Conservation (phyloP, 805 yeast species). For the Hanseniaspora guilliermondii region DNA sequence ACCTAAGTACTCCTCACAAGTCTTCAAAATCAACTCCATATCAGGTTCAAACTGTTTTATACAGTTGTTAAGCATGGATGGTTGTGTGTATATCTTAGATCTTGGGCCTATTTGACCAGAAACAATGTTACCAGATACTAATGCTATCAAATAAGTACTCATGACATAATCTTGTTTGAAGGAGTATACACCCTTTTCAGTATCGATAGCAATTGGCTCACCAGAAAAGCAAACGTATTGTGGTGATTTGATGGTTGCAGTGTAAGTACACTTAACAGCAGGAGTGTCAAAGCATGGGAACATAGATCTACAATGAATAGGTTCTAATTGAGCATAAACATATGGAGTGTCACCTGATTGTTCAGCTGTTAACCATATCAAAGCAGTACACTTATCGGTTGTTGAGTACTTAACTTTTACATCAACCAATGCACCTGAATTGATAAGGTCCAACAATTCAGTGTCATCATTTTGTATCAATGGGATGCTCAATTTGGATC, state of each 20-base stretch:
- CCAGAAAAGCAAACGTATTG: slow-evolving; percentile 70
- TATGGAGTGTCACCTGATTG: slow-evolving; percentile 60
- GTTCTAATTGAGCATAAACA: slow-evolving; percentile 80
- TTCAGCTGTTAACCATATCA: slow-evolving; percentile 68
- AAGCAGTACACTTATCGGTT: slow-evolving; percentile 65
- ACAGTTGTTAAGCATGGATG: slow-evolving; percentile 51
- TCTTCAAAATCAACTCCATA: slow-evolving; percentile 62
- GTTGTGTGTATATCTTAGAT: slow-evolving; percentile 71
- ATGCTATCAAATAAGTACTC: slow-evolving; percentile 70
- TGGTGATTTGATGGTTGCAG: slow-evolving; percentile 47
- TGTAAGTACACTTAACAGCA: slow-evolving; percentile 55
- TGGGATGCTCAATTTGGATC: slow-evolving; percentile 39
- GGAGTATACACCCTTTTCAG: slow-evolving; percentile 27
- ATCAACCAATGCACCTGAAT: slow-evolving; percentile 15
- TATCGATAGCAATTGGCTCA: slow-evolving; percentile 25
- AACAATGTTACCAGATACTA: slow-evolving; percentile 70
- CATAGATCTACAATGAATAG: slow-evolving; percentile 77
- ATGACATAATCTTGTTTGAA: slow-evolving; percentile 72
- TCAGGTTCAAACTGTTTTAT: slow-evolving; percentile 71
- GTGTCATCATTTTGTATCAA: slow-evolving; percentile 14
- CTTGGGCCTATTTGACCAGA: slow-evolving; percentile 71
- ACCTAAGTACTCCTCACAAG: slow-evolving; percentile 59
- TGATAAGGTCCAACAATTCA: background rate
- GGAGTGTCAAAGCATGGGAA: slow-evolving; percentile 91
- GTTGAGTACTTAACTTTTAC: slow-evolving; percentile 49